Conservation (phyloP, 441 rosid genomes). For the Adansonia madagascariensis region DNA sequence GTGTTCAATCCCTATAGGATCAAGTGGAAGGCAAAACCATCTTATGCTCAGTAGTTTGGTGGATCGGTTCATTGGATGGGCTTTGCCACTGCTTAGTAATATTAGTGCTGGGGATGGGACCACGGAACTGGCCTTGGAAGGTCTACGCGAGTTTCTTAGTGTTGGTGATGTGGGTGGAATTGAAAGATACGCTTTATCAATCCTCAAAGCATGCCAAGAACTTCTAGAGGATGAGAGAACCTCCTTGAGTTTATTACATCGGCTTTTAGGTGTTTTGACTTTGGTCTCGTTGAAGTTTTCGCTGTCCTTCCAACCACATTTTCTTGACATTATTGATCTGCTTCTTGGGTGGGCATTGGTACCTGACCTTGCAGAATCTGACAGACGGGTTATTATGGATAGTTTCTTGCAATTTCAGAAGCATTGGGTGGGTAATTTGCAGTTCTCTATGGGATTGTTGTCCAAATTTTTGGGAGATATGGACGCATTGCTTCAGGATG, state of each 20-base stretch:
- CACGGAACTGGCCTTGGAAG: conserved; percentile 72
- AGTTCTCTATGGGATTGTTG: conserved; percentile 82
- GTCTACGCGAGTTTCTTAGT: conserved; percentile 78
- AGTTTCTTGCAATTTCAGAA: conserved; percentile 96
- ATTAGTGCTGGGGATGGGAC: conserved; percentile 73
- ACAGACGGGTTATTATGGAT: conserved; percentile 79
- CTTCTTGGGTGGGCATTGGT: conserved; percentile 98
- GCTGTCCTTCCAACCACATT: conserved; percentile 87
- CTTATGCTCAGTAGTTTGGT: conserved; percentile 78
- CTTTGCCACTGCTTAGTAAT: conserved; percentile 79
- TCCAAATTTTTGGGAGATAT: conserved; percentile 89
- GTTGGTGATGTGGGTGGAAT: conserved; percentile 78
- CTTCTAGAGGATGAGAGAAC: conserved; percentile 98
- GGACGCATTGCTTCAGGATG: conserved; percentile 89
- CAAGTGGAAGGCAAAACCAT: conserved; percentile 87
- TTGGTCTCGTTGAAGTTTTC: conserved; percentile 78
- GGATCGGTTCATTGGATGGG: conserved; percentile 89
- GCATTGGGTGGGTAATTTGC: conserved; percentile 91
- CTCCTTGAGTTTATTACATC: conserved; percentile 74
- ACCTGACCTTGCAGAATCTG: conserved; percentile 81
- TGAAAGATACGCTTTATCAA: conserved; percentile 78
- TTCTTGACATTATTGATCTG: conserved; percentile 88
- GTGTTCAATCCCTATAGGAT: conserved; percentile 68
- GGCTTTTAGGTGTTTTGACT: conserved; percentile 67
- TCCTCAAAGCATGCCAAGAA: conserved; percentile 87